Evolutionary conservation across 495 filamentous ascomycete species (phyloP).

Genomic region (Apodospora peruviana): DNA sequence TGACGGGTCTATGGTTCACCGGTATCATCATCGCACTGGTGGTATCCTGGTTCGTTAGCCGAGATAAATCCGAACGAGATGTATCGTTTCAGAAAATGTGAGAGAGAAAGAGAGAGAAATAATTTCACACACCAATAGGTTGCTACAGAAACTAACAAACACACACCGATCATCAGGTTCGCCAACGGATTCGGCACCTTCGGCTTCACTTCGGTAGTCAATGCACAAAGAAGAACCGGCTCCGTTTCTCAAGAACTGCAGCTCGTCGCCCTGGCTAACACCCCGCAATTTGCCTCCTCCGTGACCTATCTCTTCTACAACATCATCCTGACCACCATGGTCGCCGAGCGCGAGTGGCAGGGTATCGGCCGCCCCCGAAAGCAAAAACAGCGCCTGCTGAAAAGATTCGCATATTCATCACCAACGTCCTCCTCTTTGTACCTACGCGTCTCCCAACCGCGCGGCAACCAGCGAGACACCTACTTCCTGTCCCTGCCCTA

Average conservation of each 20-base stretch:
- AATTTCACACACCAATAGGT: no score
- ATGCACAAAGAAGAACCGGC: no score
- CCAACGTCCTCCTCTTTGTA: background rate
- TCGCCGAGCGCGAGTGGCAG: constrained; percentile 24
- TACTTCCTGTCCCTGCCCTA: constrained; percentile 45
- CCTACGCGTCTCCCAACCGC: constrained; percentile 17
- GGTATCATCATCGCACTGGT: background rate
- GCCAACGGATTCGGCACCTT: no score
- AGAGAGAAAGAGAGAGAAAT: no score
- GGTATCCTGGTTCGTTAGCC: no score
- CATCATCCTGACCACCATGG: constrained; percentile 30
- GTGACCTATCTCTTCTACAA: constrained; percentile 37
- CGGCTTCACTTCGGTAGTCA: no score
- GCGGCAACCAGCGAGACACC: constrained; percentile 32
- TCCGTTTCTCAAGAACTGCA: background rate
- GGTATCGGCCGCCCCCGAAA: background rate
- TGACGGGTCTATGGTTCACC: background rate
- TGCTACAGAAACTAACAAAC: no score
- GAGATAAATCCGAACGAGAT: no score
- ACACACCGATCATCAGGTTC: no score
- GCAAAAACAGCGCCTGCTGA: no score
- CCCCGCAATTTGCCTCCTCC: constrained; percentile 37
- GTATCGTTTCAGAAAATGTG: no score
- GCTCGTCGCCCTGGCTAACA: constrained; percentile 30
- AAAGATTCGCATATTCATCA: no score